phyloP scores from a whole-genome alignment of 202 grass and related monocot species.

The Saccharum hybrid region DNA sequence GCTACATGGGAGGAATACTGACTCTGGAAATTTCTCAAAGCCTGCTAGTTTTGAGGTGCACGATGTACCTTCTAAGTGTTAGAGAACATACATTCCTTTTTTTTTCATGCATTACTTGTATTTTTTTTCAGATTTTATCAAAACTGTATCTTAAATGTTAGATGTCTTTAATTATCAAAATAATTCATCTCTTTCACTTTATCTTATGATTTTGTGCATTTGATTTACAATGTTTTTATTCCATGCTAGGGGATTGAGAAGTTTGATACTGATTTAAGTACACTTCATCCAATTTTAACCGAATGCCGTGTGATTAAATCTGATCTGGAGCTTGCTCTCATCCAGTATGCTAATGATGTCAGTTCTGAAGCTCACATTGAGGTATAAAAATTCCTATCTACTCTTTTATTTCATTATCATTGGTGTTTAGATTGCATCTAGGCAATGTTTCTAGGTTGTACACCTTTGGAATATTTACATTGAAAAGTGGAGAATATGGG shows the following conservation, averaged over 20 bases:
- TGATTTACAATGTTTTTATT: conserved; percentile 14
- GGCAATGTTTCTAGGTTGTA: not conserved
- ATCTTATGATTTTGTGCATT: conserved; percentile 32
- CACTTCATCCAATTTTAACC: conserved; percentile 89
- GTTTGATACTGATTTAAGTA: conserved; percentile 76
- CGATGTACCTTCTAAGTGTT: conserved; percentile 25
- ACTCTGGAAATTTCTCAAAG: conserved; percentile 89
- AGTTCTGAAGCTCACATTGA: conserved; percentile 98
- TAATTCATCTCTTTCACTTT: not conserved
- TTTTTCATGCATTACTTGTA: not conserved
- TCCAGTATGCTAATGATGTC: conserved; percentile 96
- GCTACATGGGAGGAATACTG: conserved; percentile 80
- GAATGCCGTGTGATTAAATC: conserved; percentile 96
- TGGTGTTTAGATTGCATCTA: not conserved
- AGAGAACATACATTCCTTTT: not conserved
- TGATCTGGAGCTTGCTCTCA: conserved; percentile 75
- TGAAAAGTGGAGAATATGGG: not conserved
- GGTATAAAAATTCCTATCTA: conserved; percentile 48
- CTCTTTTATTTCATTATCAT: not conserved
- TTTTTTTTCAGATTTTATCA: not conserved
- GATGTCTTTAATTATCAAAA: not conserved
- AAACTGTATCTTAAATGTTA: not conserved
- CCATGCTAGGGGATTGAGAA: conserved; percentile 71
- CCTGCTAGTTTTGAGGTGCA: conserved; percentile 88
- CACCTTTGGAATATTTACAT: not conserved